A percentile compares a stretch with the other conserved stretches of the same genome.
These are phyloP conservation scores for Pulveroboletus ravenelii DNA, from an alignment of 768 basidiomycete species.

Conservation along the genomic window DNA sequence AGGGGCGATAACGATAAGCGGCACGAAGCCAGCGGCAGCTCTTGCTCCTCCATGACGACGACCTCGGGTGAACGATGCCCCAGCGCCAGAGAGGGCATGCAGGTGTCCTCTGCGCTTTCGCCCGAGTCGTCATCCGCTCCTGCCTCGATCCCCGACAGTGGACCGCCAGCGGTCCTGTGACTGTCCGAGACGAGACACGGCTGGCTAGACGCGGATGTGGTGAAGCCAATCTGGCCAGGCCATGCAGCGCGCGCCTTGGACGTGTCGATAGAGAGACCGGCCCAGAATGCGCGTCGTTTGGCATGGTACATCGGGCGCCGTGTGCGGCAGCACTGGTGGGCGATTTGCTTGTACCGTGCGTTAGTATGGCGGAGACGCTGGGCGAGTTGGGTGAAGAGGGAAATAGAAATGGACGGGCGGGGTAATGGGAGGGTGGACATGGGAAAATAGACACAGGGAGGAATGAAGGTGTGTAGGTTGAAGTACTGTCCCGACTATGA, in stretches of 20 bases:
- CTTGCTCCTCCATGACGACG: background rate
- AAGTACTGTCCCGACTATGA: no score
- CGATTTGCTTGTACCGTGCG: conserved; percentile 36
- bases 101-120: background rate
- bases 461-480: no score
- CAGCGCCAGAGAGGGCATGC: background rate
- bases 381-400: conserved; percentile 34
- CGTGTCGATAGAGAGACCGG: conserved; percentile 45
- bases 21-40: background rate
- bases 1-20: conserved; percentile 4
- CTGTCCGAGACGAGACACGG: background rate
- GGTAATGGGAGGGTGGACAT: background rate
- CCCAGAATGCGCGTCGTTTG: conserved; percentile 39
- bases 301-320: conserved; percentile 43
- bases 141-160: background rate
- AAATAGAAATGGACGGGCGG: conserved; percentile 20
- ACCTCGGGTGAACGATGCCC: background rate
- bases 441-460: background rate
- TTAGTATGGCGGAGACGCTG: conserved; percentile 42
- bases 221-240: conserved; percentile 35
- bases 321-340: conserved; percentile 34
- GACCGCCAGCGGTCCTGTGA: background rate
- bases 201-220: no score
- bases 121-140: background rate
- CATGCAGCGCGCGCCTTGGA: conserved; percentile 34